phyloP scores from a whole-genome alignment of 2,329 filamentous ascomycete species.

The Fusarium sp. region DNA sequence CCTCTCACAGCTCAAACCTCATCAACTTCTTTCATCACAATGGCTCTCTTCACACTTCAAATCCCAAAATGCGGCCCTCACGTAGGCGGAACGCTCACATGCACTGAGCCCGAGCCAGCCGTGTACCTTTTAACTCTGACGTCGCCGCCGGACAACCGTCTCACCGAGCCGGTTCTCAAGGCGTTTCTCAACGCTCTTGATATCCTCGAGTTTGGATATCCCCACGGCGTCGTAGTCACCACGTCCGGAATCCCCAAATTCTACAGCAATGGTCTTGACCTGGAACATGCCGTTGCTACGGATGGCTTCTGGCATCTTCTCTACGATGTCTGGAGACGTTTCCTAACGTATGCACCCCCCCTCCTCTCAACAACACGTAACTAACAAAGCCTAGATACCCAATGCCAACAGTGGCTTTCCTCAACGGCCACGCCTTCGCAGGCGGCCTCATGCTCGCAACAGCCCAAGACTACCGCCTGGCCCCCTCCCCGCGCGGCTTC shows the following conservation, averaged over 20 bases:
- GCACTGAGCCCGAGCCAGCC: constrained; percentile 68
- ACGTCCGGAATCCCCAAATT: constrained; percentile 82
- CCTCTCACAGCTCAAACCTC: neutral
- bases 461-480: constrained; percentile 86
- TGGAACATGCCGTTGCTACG: constrained; percentile 71
- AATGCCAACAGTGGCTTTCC: constrained; percentile 83
- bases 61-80: constrained; percentile 62
- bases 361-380: neutral
- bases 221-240: constrained; percentile 80
- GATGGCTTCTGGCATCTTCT: constrained; percentile 73
- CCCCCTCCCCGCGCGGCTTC: constrained; percentile 77
- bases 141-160: constrained; percentile 80
- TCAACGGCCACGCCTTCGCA: constrained; percentile 86
- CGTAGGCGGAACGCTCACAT: constrained; percentile 69
- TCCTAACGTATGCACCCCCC: constrained; percentile 53
- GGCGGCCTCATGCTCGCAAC: constrained; percentile 85
- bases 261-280: constrained; percentile 86
- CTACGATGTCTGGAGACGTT: constrained; percentile 73
- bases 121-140: constrained; percentile 81
- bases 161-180: constrained; percentile 75
- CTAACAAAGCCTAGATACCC: constrained; percentile 71
- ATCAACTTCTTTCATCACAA: constrained; percentile 6
- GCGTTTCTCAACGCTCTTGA: constrained; percentile 79
- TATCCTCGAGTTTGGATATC: constrained; percentile 74
- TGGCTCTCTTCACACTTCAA: constrained; percentile 59